Evolutionary conservation across 2,329 filamentous ascomycete species (phyloP).

Genomic region (Claviceps sp.): DNA sequence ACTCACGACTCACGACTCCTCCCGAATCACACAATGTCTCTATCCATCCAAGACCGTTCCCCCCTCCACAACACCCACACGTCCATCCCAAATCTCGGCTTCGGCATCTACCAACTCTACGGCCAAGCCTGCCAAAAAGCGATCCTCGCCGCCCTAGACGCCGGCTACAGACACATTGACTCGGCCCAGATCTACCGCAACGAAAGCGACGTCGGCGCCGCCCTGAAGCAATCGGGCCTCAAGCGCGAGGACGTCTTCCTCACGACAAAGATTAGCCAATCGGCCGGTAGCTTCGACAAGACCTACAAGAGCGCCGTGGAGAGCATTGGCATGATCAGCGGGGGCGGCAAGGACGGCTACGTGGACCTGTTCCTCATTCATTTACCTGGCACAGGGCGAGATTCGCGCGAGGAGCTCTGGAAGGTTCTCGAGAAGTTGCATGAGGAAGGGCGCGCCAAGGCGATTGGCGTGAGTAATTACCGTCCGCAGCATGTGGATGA

Average conservation of each 20-base stretch:
- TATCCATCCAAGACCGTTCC: slow-evolving; percentile 9
- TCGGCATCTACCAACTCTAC: slow-evolving; percentile 55
- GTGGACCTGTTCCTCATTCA: slow-evolving; percentile 63
- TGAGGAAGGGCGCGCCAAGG: slow-evolving; percentile 44
- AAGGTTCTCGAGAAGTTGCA: slow-evolving; percentile 48
- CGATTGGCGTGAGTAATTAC: slow-evolving; percentile 63
- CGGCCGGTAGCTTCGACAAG: slow-evolving; percentile 31
- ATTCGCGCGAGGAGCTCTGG: slow-evolving; percentile 50
- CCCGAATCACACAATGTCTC: not conserved
- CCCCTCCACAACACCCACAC: slow-evolving; percentile 12
- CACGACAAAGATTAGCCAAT: slow-evolving; percentile 53
- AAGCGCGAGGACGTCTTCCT: slow-evolving; percentile 49
- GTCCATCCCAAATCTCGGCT: slow-evolving; percentile 51
- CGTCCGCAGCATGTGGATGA: slow-evolving; percentile 55
- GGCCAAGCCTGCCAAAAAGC: slow-evolving; percentile 41
- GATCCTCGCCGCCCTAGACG: slow-evolving; percentile 41
- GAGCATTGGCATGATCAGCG: slow-evolving; percentile 49
- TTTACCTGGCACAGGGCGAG: slow-evolving; percentile 40
- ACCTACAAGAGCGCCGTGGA: slow-evolving; percentile 46
- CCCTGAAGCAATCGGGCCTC: slow-evolving; percentile 43
- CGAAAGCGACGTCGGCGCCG: slow-evolving; percentile 51
- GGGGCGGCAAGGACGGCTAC: slow-evolving; percentile 37
- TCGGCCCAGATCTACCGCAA: slow-evolving; percentile 53
- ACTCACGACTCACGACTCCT: too few relatives aligned
- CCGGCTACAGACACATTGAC: slow-evolving; percentile 52